Evolutionary conservation across 139 green algal genomes (phyloP), one percentile per base, ranked within the genome.

Genomic region (Ettlia oleoabundans): DNA sequence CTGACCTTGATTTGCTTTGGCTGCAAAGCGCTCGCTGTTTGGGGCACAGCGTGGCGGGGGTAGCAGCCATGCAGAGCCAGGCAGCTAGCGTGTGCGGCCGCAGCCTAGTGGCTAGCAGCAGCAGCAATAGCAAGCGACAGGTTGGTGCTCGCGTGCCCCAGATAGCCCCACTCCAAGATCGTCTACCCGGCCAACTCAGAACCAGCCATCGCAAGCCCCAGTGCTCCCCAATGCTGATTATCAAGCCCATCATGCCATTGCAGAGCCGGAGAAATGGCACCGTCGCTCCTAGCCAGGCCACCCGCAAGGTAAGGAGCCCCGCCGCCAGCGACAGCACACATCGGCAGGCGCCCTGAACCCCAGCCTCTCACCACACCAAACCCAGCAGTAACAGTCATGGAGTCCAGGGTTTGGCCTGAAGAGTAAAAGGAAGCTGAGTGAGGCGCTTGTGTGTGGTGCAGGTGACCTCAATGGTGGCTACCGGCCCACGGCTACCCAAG

Each of bases 401-500:
- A 35, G 1, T 18, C 1, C 21, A 51, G 65, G 65, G 65, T 72
- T 47, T 72, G 65, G 28, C 18, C 33, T 32, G 1, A 13, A 51
- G 10, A 4, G 13, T 3, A 18, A 30, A 2, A 3, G 43, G 7
- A 72, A 30, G 65, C 33, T 42, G 35, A 33, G 35, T 26, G 35
- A 35, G 13, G 10, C 2, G 19, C 26, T 13, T 7, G 53, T 74
- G 41, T 53, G n/a, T 69, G 41, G 37, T 64, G 64, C 85, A 90
- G 85, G 87, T 89, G n/a, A 90, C 87, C 33, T 75, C 73, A 22
- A 87, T 87, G 81, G 82, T 90, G 43, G 87, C 87, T 5, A 82
- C 83, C 8, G 86, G 83, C 35, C 86, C 83, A 10, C 75, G 66
- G 58, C 41, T 62, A 47, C 79, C 79, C 30, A 68, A 68, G 52